Percentiles rank a stretch among this genome's conserved stretches.
Conservation (phyloP, 2,329 filamentous ascomycete species). For the Grosmannia serpens region DNA sequence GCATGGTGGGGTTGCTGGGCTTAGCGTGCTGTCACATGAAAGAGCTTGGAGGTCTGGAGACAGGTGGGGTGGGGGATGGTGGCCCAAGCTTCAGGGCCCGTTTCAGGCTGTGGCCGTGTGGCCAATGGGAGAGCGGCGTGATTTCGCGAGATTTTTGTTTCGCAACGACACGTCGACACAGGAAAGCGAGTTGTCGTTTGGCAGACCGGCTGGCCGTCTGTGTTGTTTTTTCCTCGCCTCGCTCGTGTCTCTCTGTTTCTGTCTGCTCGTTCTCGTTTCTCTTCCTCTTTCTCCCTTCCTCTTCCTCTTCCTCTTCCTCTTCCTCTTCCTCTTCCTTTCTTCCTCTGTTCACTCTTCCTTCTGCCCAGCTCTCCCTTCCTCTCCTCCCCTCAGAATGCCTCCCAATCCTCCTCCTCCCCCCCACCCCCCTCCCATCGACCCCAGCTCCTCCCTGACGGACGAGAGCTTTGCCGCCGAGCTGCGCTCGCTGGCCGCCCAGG, state of each 20-base stretch:
- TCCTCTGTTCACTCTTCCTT: not conserved
- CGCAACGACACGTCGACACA: not conserved
- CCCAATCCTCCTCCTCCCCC: constrained; percentile 5
- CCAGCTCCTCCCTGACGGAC: constrained; percentile 30
- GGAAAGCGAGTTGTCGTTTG: not conserved
- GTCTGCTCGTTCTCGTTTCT: not conserved
- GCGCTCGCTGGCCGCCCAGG: constrained; percentile 35
- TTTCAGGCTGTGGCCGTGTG: not conserved
- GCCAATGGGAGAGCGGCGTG: not conserved
- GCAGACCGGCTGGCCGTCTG: not conserved
- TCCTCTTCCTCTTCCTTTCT: not conserved
- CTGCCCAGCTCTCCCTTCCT: not conserved
- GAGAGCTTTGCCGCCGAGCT: constrained; percentile 44
- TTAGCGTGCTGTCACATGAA: not conserved
- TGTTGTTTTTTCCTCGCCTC: not conserved
- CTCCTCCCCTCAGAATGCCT: constrained; percentile 5
- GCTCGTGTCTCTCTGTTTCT: too few relatives aligned
- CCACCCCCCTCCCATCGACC: constrained; percentile 21
- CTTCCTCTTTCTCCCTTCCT: not conserved
- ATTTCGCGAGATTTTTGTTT: not conserved
- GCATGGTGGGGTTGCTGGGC: not conserved
- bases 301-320: not conserved
- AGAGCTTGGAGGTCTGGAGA: not conserved
- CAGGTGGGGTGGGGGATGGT: not conserved
- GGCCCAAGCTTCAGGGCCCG: not conserved